Evolutionary conservation across 352 stramenopile species (phyloP).

Genomic region (Thalassiosira sp.): DNA sequence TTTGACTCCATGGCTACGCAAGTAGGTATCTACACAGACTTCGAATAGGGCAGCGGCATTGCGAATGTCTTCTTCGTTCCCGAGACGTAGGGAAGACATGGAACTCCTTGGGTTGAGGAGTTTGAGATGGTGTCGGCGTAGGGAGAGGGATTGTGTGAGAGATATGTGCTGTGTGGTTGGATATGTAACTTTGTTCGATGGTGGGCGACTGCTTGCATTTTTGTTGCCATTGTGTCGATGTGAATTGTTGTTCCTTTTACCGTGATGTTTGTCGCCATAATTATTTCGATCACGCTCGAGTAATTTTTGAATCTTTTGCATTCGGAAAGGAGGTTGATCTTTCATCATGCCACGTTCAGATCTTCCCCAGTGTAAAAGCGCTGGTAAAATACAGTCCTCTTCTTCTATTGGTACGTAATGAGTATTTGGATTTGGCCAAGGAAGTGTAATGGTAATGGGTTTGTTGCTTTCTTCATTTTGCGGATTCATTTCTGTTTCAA

Average conservation of each 20-base stretch:
- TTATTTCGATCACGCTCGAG: slow-evolving; percentile 8
- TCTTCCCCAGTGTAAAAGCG: slow-evolving; percentile 45
- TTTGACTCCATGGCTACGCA: slow-evolving; percentile 40
- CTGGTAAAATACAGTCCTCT: slow-evolving; percentile 48
- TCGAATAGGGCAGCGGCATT: slow-evolving; percentile 65
- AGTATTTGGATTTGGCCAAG: slow-evolving; percentile 33
- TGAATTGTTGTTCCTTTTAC: slow-evolving; percentile 5
- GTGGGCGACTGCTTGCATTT: neutral
- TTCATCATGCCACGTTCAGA: slow-evolving; percentile 72
- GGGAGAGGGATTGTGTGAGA: slow-evolving; percentile 53
- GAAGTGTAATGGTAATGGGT: slow-evolving; percentile 15
- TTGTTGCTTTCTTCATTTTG: slow-evolving; percentile 12
- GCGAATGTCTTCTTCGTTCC: slow-evolving; percentile 44
- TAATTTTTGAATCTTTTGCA: slow-evolving; percentile 41
- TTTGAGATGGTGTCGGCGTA: slow-evolving; percentile 71
- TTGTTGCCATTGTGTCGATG: slow-evolving; percentile 1
- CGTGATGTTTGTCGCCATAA: neutral
- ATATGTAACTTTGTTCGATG: slow-evolving; percentile 15
- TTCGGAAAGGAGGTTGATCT: slow-evolving; percentile 54
- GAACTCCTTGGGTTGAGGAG: slow-evolving; percentile 49
- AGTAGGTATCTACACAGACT: slow-evolving; percentile 45
- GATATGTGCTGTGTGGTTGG: slow-evolving; percentile 35
- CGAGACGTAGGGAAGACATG: slow-evolving; percentile 55
- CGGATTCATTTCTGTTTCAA: neutral
- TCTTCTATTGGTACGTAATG: slow-evolving; percentile 47